Base-by-base conservation (phyloP, 192 early-diverging fungal species). In the Allomyces macrogynus region DNA sequence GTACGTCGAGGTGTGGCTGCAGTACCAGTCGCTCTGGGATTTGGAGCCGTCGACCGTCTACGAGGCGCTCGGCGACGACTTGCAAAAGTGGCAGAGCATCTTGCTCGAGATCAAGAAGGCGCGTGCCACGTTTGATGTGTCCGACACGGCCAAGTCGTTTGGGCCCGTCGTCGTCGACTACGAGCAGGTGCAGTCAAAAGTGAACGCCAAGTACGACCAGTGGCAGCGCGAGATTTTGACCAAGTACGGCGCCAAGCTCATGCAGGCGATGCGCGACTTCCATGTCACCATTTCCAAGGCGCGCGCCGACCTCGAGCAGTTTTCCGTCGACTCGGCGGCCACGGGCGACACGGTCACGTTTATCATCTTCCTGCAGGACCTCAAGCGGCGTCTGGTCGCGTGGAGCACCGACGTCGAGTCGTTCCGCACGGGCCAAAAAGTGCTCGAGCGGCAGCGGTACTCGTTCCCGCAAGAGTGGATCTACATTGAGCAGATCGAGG, bases 21-120 rank as follows among this genome's bases (percentile, higher is more conserved):
- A 89, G 65, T 98, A 98, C 78, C 97, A 99, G 71, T 89, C 89
- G 9, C 81, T 99, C 43, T 99, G 95, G 95, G 97, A 99, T 73
- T 78, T 97, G 54, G 92, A 97, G 69, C 78, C 84, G 0, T 85
- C 87, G 69, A 80, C 86, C 62, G 87, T 99, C 22, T 88, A 86
- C 67, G 72, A 79, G 54, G 77, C 80, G 26, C 80, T 99, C 24
- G 92, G 91, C 26, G 88, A 93, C 25, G 88, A 99, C 67, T 76
- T 99, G 66, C 69, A 71, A 20, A 81, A 84, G 61, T 99, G 97
- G 97, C 89, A 95, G 71, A 83, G 93, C 67, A 86, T 95, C 49
- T 81, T 99, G 49, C 71, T 89, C 0, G 93, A 97, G 75, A 91
- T 98, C 74, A 91, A 93, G 73, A 88, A 90, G 43, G 88, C 91